Evolutionary conservation across 176 grass and related monocot species (phyloP), one percentile per base, ranked within the genome.

Genomic region (Juncus inflexus): DNA sequence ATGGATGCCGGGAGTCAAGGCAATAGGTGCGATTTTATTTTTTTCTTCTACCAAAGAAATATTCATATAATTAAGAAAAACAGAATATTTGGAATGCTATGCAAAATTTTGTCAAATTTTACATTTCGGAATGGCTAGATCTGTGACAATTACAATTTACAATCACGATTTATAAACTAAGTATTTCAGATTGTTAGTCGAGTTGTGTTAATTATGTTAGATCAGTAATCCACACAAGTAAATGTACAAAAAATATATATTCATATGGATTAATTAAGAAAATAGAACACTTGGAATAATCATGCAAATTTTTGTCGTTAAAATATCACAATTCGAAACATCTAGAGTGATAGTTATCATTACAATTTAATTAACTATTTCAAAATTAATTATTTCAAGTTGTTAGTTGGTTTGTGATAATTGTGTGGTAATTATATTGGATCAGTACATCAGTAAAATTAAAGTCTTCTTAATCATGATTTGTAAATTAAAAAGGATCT

Each of bases 11-110:
- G 78, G 69, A 60, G 78, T 35, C 39, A 16, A 80, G 40, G 42
- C 42, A 16, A 80, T 80, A 47, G 69, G 78, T 74, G 50, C 74
- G 39, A 51, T 53, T 16, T 5, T 37, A 70, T 40, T 51, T 7
- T 7, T 8, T 52, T 3, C 14, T 51, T 52, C 7, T 15, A 36
- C 28, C 13, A 5, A 61, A 19, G 19, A 28, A 28, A 28, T 28
- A 28, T 28, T 28, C 19, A 28, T 28, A 28, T 28, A 28, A 28
- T 28, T 28, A 28, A 28, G 19, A 28, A 28, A 28, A 1, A 28
- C 19, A 28, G 19, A 28, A 28, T 1, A 28, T 28, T 28, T 28
- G 19, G 19, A 28, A 28, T 28, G 19, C 19, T 28, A 28, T 28
- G 19, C 19, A 28, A 28, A 28, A 28, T 1, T 28, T 28, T 28